Evolutionary conservation across 805 yeast species (phyloP), one percentile per base, ranked within the genome.

Genomic region (Zygotorulaspora florentina): DNA sequence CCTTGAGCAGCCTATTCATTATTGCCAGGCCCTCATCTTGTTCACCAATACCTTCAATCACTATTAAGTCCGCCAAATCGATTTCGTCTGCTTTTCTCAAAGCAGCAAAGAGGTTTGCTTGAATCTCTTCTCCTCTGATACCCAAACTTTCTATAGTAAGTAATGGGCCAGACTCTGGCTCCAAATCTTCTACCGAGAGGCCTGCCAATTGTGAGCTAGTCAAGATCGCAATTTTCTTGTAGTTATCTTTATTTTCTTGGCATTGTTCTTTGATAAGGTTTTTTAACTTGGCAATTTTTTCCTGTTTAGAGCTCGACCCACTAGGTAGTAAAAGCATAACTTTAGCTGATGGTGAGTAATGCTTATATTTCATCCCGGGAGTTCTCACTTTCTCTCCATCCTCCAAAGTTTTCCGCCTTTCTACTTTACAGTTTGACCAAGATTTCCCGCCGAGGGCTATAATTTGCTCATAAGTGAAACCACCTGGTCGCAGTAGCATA

Each of bases 301-400:
- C 48, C 5, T 42, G 29, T 1, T 31, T 27, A 20, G 53, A 53
- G 0, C 81, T 77, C 45, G 76, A 71, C 0, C 70, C 72, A 39
- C 79, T 70, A 20, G 79, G 74, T 18, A 71, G 65, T 51, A 88
- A 79, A 4, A 90, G 65, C 0, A 85, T 69, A 3, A 93, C 98
- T 47, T 76, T 80, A 0, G 97, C 96, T 1, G 76, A 75, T 3
- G 99, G 99, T 0, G 96, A 86, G 64, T 93, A 93, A 64, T 93
- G 99, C 55, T 86, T 81, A 63, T 93, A 93, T 61, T 93, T 93
- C 99, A 93, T 93, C 0, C 99, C 99, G 0, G 99, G 99, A 0
- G 99, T 93, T 55, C 85, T 76, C 0, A 85, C 95, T 1, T 81
- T 75, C 52, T 87, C 97, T 15, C 81, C 85, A 1, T 66, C 65